A percentile compares a stretch with the other conserved stretches of the same genome.
Evolutionary conservation across 2,329 filamentous ascomycete genomes (phyloP).

Genomic region (Talaromyces sp.): DNA sequence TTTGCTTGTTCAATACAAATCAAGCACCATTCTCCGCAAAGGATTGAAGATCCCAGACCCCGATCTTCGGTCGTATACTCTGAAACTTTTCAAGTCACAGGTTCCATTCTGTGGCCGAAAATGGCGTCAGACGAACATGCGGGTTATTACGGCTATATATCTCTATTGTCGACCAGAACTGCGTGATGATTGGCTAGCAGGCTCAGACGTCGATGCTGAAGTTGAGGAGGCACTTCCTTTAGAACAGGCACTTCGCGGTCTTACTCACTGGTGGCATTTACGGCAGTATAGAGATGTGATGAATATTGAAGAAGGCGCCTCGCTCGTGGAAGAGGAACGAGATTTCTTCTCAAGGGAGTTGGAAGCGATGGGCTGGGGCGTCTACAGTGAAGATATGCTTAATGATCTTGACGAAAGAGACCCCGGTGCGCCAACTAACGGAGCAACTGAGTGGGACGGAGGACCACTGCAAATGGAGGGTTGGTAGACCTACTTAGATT

Average conservation of each 20-base stretch:
- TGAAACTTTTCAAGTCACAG: slow-evolving; percentile 98
- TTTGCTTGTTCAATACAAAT: slow-evolving; percentile 92
- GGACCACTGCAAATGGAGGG: slow-evolving; percentile 31
- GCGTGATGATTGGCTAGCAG: slow-evolving; percentile 87
- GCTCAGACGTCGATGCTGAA: slow-evolving; percentile 85
- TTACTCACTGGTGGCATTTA: slow-evolving; percentile 94
- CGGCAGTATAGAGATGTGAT: slow-evolving; percentile 75
- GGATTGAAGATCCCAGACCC: slow-evolving; percentile 85
- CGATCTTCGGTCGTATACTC: slow-evolving; percentile 81
- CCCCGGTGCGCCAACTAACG: slow-evolving; percentile 21
- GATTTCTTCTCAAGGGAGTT: slow-evolving; percentile 76
- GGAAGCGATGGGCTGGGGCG: slow-evolving; percentile 59
- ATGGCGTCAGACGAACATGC: slow-evolving; percentile 98
- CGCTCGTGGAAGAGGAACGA: slow-evolving; percentile 63
- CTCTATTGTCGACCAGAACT: slow-evolving; percentile 88
- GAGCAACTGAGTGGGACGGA: slow-evolving; percentile 29
- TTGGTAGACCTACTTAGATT: slow-evolving; percentile 14
- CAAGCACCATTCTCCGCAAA: slow-evolving; percentile 84
- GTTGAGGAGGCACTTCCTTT: slow-evolving; percentile 88
- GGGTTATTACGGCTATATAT: slow-evolving; percentile 95
- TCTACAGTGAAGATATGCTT: slow-evolving; percentile 30
- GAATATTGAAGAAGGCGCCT: slow-evolving; percentile 42
- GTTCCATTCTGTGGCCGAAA: slow-evolving; percentile 97
- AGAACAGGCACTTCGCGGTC: slow-evolving; percentile 79
- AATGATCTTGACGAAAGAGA: slow-evolving; percentile 22